Conservation (phyloP, 192 early-diverging fungal species). For the Coemansia sp. region DNA sequence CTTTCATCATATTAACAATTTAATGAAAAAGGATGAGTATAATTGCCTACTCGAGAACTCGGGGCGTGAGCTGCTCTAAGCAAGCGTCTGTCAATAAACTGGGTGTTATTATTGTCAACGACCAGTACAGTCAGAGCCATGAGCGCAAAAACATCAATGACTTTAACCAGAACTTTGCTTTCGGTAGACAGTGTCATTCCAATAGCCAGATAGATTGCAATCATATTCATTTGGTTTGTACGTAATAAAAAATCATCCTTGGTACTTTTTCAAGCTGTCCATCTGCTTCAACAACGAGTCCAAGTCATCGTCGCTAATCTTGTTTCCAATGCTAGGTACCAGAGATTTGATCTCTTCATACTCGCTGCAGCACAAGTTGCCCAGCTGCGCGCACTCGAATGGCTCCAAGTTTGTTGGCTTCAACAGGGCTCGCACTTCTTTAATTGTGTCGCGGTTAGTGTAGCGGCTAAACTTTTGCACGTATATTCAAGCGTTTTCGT, state of each 20-base stretch:
- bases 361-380: slow-evolving; percentile 89
- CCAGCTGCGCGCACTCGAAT: slow-evolving; percentile 90
- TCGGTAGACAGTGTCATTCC: too few relatives aligned
- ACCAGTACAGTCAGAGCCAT: too few relatives aligned
- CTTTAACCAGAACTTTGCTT: too few relatives aligned
- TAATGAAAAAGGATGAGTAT: too few relatives aligned
- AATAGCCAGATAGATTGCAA: too few relatives aligned
- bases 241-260: background rate
- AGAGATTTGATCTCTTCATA: slow-evolving; percentile 90
- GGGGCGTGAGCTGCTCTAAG: too few relatives aligned
- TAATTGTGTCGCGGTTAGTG: slow-evolving; percentile 83
- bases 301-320: slow-evolving; percentile 73
- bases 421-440: slow-evolving; percentile 67
- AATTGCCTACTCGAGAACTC: too few relatives aligned
- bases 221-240: too few relatives aligned
- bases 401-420: slow-evolving; percentile 60
- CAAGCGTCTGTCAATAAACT: too few relatives aligned
- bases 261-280: slow-evolving; percentile 70
- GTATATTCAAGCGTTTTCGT: slow-evolving; percentile 86
- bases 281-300: slow-evolving; percentile 83
- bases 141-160: too few relatives aligned
- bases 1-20: too few relatives aligned
- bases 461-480: slow-evolving; percentile 83
- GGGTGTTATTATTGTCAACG: too few relatives aligned
- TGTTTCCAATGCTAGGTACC: slow-evolving; percentile 80